phyloP scores from a whole-genome alignment of 225 moss, liverwort and hornwort species.

The Physcomitrellopsis africana region DNA sequence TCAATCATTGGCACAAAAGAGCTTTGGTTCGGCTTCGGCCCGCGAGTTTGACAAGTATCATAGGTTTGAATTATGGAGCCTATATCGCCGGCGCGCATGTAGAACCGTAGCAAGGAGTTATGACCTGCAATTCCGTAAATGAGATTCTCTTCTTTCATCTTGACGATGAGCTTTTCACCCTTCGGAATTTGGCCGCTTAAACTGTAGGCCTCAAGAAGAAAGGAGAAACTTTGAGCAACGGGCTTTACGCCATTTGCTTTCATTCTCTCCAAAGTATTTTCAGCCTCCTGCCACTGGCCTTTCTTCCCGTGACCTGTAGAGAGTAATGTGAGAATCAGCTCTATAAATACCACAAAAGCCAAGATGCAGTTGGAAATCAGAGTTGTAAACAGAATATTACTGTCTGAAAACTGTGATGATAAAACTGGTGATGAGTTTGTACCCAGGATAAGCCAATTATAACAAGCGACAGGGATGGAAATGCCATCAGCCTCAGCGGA shows the following conservation, averaged over 20 bases:
- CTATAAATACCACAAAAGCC: background rate
- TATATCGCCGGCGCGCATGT: slow-evolving; percentile 65
- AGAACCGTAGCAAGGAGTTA: slow-evolving; percentile 77
- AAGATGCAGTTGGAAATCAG: slow-evolving; percentile 8
- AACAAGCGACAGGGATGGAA: slow-evolving; percentile 59
- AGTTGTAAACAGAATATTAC: background rate
- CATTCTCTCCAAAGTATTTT: slow-evolving; percentile 66
- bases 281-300: slow-evolving; percentile 84
- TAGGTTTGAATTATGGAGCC: slow-evolving; percentile 64
- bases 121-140: slow-evolving; percentile 66
- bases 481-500: slow-evolving; percentile 58
- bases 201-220: slow-evolving; percentile 87
- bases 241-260: slow-evolving; percentile 54
- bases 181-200: slow-evolving; percentile 73
- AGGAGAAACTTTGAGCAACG: slow-evolving; percentile 76
- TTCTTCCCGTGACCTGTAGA: slow-evolving; percentile 85
- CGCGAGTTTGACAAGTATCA: slow-evolving; percentile 44
- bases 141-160: slow-evolving; percentile 63
- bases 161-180: slow-evolving; percentile 63
- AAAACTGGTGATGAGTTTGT: slow-evolving; percentile 4
- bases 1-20: slow-evolving; percentile 72
- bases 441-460: slow-evolving; percentile 97
- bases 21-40: slow-evolving; percentile 77
- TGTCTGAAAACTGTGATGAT: background rate
- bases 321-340: background rate